phyloP scores from a whole-genome alignment of 2,329 filamentous ascomycete genomes.

The Diplodia seriata region DNA sequence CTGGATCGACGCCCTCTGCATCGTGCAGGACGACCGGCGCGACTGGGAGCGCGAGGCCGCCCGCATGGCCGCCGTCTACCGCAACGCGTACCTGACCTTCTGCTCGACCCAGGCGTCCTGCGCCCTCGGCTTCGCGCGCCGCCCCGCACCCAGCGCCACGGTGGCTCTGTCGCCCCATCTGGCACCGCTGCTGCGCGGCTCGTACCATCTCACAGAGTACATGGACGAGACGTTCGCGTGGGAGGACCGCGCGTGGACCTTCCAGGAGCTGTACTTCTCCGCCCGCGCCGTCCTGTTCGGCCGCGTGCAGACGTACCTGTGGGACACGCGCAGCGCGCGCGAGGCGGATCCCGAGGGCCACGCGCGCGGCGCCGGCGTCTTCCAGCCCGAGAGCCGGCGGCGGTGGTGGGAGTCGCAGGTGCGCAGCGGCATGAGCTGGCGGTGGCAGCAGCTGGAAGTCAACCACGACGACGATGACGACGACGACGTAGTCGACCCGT shows the following conservation, averaged over 20 bases:
- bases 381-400: neutral
- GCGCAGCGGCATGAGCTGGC: neutral
- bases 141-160: neutral
- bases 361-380: neutral
- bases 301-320: neutral
- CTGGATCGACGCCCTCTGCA: constrained; percentile 36
- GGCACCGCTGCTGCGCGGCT: neutral
- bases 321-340: neutral
- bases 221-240: neutral
- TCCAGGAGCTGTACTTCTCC: neutral
- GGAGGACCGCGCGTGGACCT: neutral
- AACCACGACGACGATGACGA: neutral
- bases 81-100: constrained; percentile 11
- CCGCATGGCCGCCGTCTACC: constrained; percentile 19
- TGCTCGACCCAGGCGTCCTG: neutral
- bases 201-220: neutral
- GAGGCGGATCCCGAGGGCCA: neutral
- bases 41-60: constrained; percentile 29
- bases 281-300: neutral
- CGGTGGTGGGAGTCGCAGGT: neutral
- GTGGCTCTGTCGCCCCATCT: neutral
- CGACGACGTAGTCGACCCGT: too few species aligned
- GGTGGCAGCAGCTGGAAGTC: neutral
- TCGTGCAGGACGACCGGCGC: constrained; percentile 31
- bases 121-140: neutral